phyloP scores from a whole-genome alignment of 176 grass and related monocot genomes.

The Guadua angustifolia region DNA sequence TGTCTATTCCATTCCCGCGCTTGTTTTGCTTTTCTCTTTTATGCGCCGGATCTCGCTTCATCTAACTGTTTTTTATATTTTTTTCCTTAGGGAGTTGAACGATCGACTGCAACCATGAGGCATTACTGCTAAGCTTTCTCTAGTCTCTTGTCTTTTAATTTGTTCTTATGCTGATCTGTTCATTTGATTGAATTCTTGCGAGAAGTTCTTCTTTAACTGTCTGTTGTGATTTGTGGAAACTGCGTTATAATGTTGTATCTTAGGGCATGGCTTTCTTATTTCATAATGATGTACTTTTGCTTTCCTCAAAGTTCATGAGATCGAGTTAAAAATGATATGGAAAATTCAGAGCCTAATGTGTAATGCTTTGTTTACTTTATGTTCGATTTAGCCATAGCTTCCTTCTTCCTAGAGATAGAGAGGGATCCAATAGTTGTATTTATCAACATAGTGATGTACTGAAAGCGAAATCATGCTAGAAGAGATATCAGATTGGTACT shows the following conservation, averaged over 20 bases:
- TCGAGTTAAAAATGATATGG: neutral
- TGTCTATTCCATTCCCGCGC: neutral
- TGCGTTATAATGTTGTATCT: neutral
- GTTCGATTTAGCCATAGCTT: neutral
- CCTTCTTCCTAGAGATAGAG: neutral
- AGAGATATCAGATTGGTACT: neutral
- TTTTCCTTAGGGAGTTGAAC: neutral
- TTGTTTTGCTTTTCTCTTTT: neutral
- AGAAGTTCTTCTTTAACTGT: neutral
- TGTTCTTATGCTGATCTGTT: neutral
- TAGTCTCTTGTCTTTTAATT: neutral
- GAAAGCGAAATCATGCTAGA: neutral
- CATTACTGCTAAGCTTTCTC: neutral
- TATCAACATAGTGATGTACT: neutral
- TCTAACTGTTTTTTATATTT: neutral
- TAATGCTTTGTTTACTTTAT: neutral
- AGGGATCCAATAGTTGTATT: neutral
- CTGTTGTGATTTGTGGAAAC: neutral
- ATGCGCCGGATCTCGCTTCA: neutral
- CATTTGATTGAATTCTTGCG: neutral
- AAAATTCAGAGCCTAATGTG: neutral
- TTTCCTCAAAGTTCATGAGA: neutral
- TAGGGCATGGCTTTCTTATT: neutral
- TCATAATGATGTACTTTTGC: neutral
- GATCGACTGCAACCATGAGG: constrained; percentile 49